Evolutionary conservation across 2,329 filamentous ascomycete species (phyloP), one percentile per base, ranked within the genome.

Genomic region (Stagonosporopsis rhizophila): DNA sequence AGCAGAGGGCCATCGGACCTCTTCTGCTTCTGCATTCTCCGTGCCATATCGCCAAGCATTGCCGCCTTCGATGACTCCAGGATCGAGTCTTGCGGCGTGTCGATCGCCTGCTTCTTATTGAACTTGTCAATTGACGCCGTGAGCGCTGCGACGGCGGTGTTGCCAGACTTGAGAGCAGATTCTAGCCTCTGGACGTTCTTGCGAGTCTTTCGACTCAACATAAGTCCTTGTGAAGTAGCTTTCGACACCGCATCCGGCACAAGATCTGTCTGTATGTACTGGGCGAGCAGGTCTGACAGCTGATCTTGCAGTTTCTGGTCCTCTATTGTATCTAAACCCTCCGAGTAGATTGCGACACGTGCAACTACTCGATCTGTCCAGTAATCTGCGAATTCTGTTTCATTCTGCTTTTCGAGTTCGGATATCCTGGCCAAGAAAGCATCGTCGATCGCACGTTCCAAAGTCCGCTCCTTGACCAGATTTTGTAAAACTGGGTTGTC

Each of bases 271-370:
- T 61, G 58, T 11, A 72, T 27, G 44, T 77, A 71, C 4, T 59
- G 49, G 4, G 66, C 54, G 3, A 77, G 62, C 3, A 77, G 46
- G 6, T 75, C 70, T 4, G 64, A 57, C 8, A 78, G 66, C 45
- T 77, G 74, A n/a, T 65, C 65, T 25, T 58, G 64, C 1, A 78
- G 55, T 41, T 73, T 77, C 12, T 58, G 23, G 27, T 76, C 75
- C 0, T 60, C 40, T 22, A 76, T 52, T 14, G 53, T 38, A 6
- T 54, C 32, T 4, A 75, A 47, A 2, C 66, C 72, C 3, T 65
- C 53, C 6, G n/a, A 59, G 52, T 77, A 74, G 30, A 69, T 62
- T 11, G 59, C 42, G 8, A 65, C 28, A 44, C 73, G 68, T 34
- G 64, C 50, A 14, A 58, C 32, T 3, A 75, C 67, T 11, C 71